Percentiles rank a stretch among this genome's conserved stretches.
These are phyloP conservation scores for Immersiella caudata DNA, from an alignment of 495 filamentous ascomycete genomes.

Conservation along the genomic window DNA sequence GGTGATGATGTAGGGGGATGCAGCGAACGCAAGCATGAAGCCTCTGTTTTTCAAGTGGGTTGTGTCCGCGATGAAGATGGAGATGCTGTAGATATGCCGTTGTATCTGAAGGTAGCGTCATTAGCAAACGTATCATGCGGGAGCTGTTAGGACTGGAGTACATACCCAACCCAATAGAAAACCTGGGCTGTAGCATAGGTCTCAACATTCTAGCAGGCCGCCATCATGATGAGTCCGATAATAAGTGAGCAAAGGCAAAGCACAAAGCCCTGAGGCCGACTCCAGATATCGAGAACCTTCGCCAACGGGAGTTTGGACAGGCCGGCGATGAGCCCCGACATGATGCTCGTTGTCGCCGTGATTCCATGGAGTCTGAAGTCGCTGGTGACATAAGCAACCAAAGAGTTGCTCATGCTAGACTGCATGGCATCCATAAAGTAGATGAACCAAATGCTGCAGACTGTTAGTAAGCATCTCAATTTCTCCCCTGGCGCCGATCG, in stretches of 20 bases:
- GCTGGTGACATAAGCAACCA: conserved; percentile 53
- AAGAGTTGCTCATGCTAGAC: conserved; percentile 42
- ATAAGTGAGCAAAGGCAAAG: conserved; percentile 44
- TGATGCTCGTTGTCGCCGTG: conserved; percentile 50
- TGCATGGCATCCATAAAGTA: conserved; percentile 55
- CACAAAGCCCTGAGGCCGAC: conserved; percentile 54
- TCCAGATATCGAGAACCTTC: conserved; percentile 69
- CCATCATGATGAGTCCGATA: conserved; percentile 55
- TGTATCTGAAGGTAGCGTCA: conserved; percentile 47
- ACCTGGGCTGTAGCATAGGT: conserved; percentile 56
- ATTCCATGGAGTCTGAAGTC: conserved; percentile 52
- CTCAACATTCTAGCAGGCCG: conserved; percentile 51
- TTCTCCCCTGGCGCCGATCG: not conserved
- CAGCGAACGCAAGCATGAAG: conserved; percentile 62
- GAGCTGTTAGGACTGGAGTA: not conserved
- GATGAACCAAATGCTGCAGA: conserved; percentile 53
- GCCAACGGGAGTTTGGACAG: conserved; percentile 63
- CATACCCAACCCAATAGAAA: conserved; percentile 55
- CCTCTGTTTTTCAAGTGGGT: conserved; percentile 64
- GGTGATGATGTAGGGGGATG: conserved; percentile 69
- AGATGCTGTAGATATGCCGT: conserved; percentile 61
- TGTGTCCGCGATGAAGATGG: conserved; percentile 69
- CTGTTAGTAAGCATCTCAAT: not conserved
- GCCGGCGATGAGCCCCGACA: conserved; percentile 62
- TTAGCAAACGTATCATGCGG: not conserved